Base-by-base conservation (phyloP, 176 grass and related monocot species). In the Aegilops sharonensis region DNA sequence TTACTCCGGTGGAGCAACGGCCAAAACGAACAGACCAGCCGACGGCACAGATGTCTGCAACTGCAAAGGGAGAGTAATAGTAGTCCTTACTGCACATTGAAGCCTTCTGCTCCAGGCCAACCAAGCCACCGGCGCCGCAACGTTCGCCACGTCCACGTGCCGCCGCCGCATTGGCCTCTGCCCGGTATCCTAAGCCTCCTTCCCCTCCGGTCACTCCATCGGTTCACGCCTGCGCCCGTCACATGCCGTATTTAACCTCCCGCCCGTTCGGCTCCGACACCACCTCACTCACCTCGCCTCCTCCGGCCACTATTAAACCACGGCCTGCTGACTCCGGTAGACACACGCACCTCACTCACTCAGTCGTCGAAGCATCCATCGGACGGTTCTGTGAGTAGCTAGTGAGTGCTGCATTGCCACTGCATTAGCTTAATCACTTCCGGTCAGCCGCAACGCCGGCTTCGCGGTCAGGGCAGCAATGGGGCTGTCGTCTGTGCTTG, bases 231-330 rank as follows among this genome's bases (percentile, higher is more conserved):
- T 67, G 82, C 73, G 36, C 34, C 72, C 45, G 36, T 70, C 89
- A 86, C 92, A 78, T 87, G 84, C 75, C 80, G 15, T 72, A 82
- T 89, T 89, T 86, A 86, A 80, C 88, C 43, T 69, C 37, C 88
- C 72, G 66, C 78, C 88, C 78, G 83, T 86, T 82, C 83, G 2
- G 14, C 72, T 3, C 67, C 57, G 43, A 27, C 25, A 23, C 76
- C 40, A 65, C 81, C 73, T 77, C 45, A 78, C 78, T 11, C 52
- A 23, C 50, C 15, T 24, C 61, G 9, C 18, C 69, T 21, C 40
- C 71, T 3, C 64, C 42, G 3, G 39, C 64, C 73, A 61, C 75
- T 89, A 87, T 90, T 87, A 90, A 83, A 68, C 24, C 36, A 66
- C 78, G 50, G 14, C 37, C 64, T 25, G 29, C 78, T 11, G 18